phyloP scores from a whole-genome alignment of 345 rosid species.

The Combretum micranthum region DNA sequence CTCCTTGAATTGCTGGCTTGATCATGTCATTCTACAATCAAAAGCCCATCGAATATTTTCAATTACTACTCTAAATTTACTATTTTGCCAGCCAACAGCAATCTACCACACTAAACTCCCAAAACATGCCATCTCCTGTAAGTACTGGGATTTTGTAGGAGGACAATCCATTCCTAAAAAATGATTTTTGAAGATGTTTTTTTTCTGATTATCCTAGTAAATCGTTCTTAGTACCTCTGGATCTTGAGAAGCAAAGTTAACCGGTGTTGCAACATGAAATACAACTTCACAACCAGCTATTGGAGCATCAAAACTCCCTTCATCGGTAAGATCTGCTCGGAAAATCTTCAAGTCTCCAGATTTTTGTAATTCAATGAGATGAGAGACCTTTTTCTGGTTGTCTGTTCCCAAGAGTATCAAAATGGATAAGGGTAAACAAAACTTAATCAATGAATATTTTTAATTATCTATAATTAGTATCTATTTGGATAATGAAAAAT shows the following conservation, averaged over 20 bases:
- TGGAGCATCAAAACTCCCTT: conserved; percentile 53
- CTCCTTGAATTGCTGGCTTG: conserved; percentile 85
- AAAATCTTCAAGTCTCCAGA: conserved; percentile 64
- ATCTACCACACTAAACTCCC: no score
- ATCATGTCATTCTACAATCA: conserved; percentile 69
- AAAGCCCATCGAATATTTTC: background rate
- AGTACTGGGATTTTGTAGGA: no score
- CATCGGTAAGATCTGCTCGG: conserved; percentile 62
- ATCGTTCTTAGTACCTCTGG: conserved; percentile 50
- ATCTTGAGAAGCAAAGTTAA: conserved; percentile 70
- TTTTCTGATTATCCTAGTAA: background rate
- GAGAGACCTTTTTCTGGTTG: conserved; percentile 52
- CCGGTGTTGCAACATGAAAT: conserved; percentile 92
- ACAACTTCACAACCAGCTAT: conserved; percentile 56
- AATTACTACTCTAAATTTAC: background rate
- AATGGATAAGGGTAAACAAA: no score
- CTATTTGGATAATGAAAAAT: no score
- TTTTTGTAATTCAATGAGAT: conserved; percentile 39
- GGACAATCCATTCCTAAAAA: no score
- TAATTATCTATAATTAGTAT: no score
- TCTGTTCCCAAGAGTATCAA: conserved; percentile 21
- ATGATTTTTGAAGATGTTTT: no score
- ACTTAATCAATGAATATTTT: no score
- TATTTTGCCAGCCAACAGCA: background rate
- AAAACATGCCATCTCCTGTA: no score